Base-by-base conservation (phyloP, 208 protist species). In the Trypanosoma caninum region DNA sequence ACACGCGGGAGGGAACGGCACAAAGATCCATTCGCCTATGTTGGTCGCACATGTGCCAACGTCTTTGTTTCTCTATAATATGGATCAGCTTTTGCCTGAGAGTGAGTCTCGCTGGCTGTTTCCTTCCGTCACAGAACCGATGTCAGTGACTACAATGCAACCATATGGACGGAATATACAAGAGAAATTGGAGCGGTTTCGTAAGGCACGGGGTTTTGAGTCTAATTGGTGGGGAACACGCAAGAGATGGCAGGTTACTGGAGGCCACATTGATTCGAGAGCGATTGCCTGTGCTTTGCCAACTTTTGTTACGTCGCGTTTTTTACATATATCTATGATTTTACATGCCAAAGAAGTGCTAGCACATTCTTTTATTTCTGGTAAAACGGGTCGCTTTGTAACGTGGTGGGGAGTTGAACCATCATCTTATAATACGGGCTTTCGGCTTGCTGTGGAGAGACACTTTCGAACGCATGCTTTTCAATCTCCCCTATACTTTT, bases 291-390 rank as follows among this genome's bases (percentile, higher is more conserved):
- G 74, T 34, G 14, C 55, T 0, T 2, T 89, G 9, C 27, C 35
- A 5, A 10, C 80, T 3, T 37, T 20, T 20, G 9, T 56, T 2
- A 16, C 40, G 3, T 65, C 63, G 0, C 80, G 80, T 51, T 44
- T 91, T 1, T 59, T 91, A 9, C 87, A 94, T 54, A 80, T 94
- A 59, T 94, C 87, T n/a, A 65, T 88, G 14, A 27, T 94, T 4
- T 53, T 59, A 0, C 59, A 88, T 41, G 77, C 67, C 30, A 53
- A 54, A 60, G 59, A 69, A 11, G 18, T 94, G 8, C 31, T 94
- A 38, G 25, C 56, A n/a, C 16, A 61, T 3, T 69, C 37, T n/a
- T 69, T 65, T 60, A 87, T 93, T 22, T 76, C 71, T 2, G 51
- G 64, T 0, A 81, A 80, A 22, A 70, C 41, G 0, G 62, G 76